These are phyloP conservation scores for Tillandsia fasciculata DNA, from an alignment of 176 grass and related monocot genomes.

Conservation along the genomic window DNA sequence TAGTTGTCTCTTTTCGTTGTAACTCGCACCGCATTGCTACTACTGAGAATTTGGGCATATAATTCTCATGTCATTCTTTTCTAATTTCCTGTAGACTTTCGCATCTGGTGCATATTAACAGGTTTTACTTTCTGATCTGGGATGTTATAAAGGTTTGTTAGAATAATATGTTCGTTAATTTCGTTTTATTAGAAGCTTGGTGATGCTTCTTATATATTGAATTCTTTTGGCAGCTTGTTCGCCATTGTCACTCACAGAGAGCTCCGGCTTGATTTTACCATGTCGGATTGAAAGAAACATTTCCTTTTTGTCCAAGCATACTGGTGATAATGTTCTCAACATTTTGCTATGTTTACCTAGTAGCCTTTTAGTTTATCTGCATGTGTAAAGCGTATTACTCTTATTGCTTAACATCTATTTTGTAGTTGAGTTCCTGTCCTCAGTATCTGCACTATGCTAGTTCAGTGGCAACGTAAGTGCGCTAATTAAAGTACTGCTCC, in stretches of 20 bases:
- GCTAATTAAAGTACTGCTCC: no score
- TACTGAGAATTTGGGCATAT: not conserved
- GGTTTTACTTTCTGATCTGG: conserved; percentile 1
- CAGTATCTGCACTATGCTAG: no score
- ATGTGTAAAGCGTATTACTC: no score
- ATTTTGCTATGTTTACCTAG: not conserved
- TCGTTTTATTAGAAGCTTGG: not conserved
- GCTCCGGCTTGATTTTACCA: not conserved
- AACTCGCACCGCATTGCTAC: not conserved
- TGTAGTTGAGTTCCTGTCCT: no score
- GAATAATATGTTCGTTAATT: not conserved
- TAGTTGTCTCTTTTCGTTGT: conserved; percentile 1
- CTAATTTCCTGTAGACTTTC: not conserved
- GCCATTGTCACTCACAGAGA: not conserved
- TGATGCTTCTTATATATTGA: conserved; percentile 2
- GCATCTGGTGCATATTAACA: conserved; percentile 2
- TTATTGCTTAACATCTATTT: no score
- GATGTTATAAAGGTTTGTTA: not conserved
- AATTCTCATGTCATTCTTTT: not conserved
- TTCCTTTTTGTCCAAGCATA: not conserved
- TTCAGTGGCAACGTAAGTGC: no score
- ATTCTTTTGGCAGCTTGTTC: conserved; percentile 4
- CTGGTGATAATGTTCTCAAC: not conserved
- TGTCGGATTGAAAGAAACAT: not conserved
- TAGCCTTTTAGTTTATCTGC: no score